Base-by-base conservation (phyloP, 2,329 filamentous ascomycete species). In the Aspergillus ochraceus region DNA sequence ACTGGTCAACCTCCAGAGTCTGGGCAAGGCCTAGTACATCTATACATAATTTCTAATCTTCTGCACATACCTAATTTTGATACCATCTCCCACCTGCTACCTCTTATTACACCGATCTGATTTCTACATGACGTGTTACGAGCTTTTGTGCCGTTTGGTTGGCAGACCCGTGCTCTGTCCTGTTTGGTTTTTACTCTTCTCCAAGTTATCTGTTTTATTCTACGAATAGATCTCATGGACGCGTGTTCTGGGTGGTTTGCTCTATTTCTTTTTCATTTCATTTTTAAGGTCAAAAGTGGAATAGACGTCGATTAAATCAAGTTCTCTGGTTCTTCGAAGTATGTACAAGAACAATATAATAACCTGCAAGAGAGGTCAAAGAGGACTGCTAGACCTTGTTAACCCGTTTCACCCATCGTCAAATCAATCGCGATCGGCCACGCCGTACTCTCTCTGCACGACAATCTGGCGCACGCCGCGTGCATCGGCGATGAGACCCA, bases 1-100 rank as follows among this genome's bases (percentile, higher is more conserved):
- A 78, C 76, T 95, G 64, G 91, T 94, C 52, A 91, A 90, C 65
- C 77, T 94, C 67, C 91, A 95, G 81, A 91, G 88, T 73, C 76
- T 95, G 70, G 89, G 86, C 68, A 90, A 87, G 79, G 76, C 72
- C 54, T 67, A 70, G 26, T 74, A 60, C 69, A 55, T n/a, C 36
- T 17, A 42, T 19, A 24, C 32, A 53, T 20, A 36, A 22, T 39
- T 50, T n/a, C 24, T 55, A 55, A 8, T 22, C 32, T 47, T 19
- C 45, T 42, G 22, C 20, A 55, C 19, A 50, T 52, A 26, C 56
- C 52, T 52, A 57, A 53, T n/a, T 22, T 55, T 36, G 60, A 26
- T 32, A 49, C 29, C 10, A 36, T 49, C n/a, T 29, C 24, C 22
- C 20, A 49, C 46, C 30, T 22, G 24, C 19, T 52, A 39, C 12